Conservation (phyloP, 805 yeast species). For the Candida yuanshanica region DNA sequence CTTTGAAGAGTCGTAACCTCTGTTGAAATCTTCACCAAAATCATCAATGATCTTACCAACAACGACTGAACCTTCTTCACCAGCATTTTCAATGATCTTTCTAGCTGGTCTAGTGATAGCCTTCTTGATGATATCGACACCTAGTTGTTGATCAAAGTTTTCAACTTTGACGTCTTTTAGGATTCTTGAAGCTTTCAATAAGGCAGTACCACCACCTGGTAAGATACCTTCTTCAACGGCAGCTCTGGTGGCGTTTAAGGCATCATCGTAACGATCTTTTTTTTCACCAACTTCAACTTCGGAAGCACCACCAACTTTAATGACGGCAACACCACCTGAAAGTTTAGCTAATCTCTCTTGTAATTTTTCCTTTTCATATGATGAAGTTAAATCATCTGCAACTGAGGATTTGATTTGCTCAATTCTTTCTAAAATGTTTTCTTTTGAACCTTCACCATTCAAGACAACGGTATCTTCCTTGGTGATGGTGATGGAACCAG, state of each 20-base stretch:
- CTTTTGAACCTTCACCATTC: slow-evolving; percentile 92
- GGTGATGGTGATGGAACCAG: slow-evolving; percentile 89
- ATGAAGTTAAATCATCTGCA: slow-evolving; percentile 28
- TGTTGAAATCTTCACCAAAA: slow-evolving; percentile 69
- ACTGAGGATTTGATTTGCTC: slow-evolving; percentile 40
- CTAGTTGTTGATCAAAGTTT: slow-evolving; percentile 88
- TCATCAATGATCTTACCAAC: slow-evolving; percentile 72
- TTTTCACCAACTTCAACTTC: slow-evolving; percentile 99
- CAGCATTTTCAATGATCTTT: slow-evolving; percentile 95
- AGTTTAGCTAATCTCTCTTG: slow-evolving; percentile 97
- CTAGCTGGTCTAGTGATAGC: slow-evolving; percentile 97
- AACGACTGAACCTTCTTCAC: slow-evolving; percentile 96
- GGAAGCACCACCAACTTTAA: slow-evolving; percentile 95
- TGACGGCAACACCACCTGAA: slow-evolving; percentile 98
- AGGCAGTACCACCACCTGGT: slow-evolving; percentile 99
- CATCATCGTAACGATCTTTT: slow-evolving; percentile 99
- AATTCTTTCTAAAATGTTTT: slow-evolving; percentile 79
- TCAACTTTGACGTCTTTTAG: slow-evolving; percentile 72
- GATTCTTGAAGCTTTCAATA: slow-evolving; percentile 70
- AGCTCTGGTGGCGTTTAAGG: slow-evolving; percentile 97
- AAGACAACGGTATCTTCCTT: slow-evolving; percentile 94
- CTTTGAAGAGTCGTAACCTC: slow-evolving; percentile 90
- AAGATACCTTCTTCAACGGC: slow-evolving; percentile 99
- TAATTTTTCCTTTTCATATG: slow-evolving; percentile 93
- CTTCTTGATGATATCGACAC: slow-evolving; percentile 90